Evolutionary conservation across 2,329 filamentous ascomycete species (phyloP), one percentile per base, ranked within the genome.

Genomic region (Monilinia vaccinii-corymbosi): DNA sequence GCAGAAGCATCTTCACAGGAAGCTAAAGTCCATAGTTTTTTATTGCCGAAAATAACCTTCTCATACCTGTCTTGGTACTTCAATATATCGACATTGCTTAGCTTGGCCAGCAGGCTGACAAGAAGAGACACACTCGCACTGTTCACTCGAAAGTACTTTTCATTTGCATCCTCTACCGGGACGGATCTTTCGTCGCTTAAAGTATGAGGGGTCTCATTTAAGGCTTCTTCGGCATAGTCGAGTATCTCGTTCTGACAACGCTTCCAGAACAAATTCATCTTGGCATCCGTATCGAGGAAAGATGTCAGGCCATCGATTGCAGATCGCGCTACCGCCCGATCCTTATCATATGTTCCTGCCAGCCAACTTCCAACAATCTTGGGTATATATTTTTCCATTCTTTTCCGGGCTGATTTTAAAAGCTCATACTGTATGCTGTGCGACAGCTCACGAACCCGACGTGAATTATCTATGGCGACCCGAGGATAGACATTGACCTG

Each of bases 151-250:
- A 85, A 83, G 74, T 95, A 94, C 68, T 96, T 97, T 21, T 88
- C 83, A 65, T 91, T 83, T 4, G 91, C 86, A 71, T 99, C 94
- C 66, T 97, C 93, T 10, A 82, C 76, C 61, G 84, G 94, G 4
- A 91, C 89, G 0, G 85, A 90, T 28, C 93, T 82, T 74, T 95
- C 89, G 71, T 99, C 94, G 71, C 92, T 97, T 40, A 99, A 77
- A 0, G 90, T 95, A 40, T 87, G 81, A 3, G 86, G 74, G 0
- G 88, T 93, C 73, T 99, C 94, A 58, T 86, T 83, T 46, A 94
- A 82, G 6, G 91, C 90, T 69, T 90, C 85, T 60, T 82, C 83
- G 60, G 91, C 90, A 73, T 91, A 97, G 53, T 91, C 84, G 60
- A 97, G 77, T 46, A 97, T 91, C 34, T 88, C 82, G 8, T 79